A percentile compares a stretch with the other conserved stretches of the same genome.
Conservation (phyloP, 805 yeast genomes). For the Diddensiella transvaalensis region DNA sequence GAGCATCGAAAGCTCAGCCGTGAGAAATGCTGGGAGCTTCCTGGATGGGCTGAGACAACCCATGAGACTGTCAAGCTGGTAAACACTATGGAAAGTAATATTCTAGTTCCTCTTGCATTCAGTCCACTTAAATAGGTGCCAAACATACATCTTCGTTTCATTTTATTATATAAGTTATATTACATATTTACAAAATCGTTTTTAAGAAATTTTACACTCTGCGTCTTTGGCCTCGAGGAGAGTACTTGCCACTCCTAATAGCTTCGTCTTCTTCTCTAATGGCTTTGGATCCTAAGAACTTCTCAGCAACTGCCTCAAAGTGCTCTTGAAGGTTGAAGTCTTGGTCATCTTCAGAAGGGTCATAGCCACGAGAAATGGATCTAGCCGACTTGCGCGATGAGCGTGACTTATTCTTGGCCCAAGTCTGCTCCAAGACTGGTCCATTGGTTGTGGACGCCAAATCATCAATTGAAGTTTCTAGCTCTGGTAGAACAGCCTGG, state of each 20-base stretch:
- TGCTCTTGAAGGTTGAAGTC: slow-evolving; percentile 14
- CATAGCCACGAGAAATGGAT: slow-evolving; percentile 17
- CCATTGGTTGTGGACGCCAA: slow-evolving; percentile 5
- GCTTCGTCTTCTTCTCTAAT: not conserved
- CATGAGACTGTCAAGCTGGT: slow-evolving; percentile 41
- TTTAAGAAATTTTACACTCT: not conserved
- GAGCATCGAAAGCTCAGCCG: slow-evolving; percentile 40
- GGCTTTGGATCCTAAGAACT: slow-evolving; percentile 2
- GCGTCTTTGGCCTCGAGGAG: not conserved
- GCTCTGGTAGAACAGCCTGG: slow-evolving; percentile 1
- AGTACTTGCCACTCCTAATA: not conserved
- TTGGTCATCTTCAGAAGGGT: slow-evolving; percentile 18
- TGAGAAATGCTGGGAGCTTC: slow-evolving; percentile 42
- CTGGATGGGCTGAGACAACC: slow-evolving; percentile 45
- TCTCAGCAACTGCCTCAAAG: slow-evolving; percentile 14
- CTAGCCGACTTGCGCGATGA: not conserved
- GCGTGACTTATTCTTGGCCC: slow-evolving; percentile 2
- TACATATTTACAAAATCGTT: not conserved
- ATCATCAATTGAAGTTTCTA: slow-evolving; percentile 3
- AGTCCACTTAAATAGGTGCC: slow-evolving; percentile 35
- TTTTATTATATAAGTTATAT: not conserved
- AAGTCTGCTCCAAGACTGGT: slow-evolving; percentile 1
- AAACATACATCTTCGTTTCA: slow-evolving; percentile 2
- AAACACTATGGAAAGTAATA: slow-evolving; percentile 36
- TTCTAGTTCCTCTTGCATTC: slow-evolving; percentile 39